Conservation (phyloP, 2,329 filamentous ascomycete species). For the Fusarium continuum region DNA sequence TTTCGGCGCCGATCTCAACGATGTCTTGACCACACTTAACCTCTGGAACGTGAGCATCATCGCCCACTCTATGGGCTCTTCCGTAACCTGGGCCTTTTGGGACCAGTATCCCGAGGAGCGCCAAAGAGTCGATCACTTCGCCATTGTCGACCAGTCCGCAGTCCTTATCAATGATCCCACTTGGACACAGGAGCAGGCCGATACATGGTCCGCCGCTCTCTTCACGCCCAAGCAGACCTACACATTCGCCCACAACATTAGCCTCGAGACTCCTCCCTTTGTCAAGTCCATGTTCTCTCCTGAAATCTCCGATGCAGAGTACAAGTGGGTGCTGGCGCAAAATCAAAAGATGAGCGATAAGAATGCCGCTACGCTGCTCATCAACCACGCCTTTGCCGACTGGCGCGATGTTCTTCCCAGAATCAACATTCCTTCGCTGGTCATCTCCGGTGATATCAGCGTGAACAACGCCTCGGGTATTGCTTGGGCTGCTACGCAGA, state of each 20-base stretch:
- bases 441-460: slow-evolving; percentile 36
- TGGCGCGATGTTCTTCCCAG: slow-evolving; percentile 6
- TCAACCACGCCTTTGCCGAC: slow-evolving; percentile 36
- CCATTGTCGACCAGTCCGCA: slow-evolving; percentile 46
- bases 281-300: slow-evolving; percentile 41
- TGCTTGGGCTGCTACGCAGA: slow-evolving; percentile 43
- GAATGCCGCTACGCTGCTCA: slow-evolving; percentile 40
- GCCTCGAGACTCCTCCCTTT: slow-evolving; percentile 24
- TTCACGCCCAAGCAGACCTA: slow-evolving; percentile 32
- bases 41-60: slow-evolving; percentile 45
- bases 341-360: slow-evolving; percentile 42
- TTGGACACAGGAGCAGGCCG: slow-evolving; percentile 41
- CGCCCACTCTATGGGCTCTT: slow-evolving; percentile 50
- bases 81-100: slow-evolving; percentile 47
- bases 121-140: slow-evolving; percentile 39
- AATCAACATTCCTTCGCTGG: slow-evolving; percentile 43
- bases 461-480: slow-evolving; percentile 13
- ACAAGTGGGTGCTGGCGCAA: slow-evolving; percentile 40
- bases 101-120: slow-evolving; percentile 43
- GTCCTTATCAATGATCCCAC: slow-evolving; percentile 40
- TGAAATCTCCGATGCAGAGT: slow-evolving; percentile 33
- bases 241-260: slow-evolving; percentile 30
- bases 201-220: slow-evolving; percentile 28
- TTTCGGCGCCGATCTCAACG: slow-evolving; percentile 44
- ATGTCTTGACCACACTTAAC: slow-evolving; percentile 43